A percentile compares a stretch with the other conserved stretches of the same genome.
phyloP scores from a whole-genome alignment of 1,284 basidiomycete species.

The Leccinum laetum region DNA sequence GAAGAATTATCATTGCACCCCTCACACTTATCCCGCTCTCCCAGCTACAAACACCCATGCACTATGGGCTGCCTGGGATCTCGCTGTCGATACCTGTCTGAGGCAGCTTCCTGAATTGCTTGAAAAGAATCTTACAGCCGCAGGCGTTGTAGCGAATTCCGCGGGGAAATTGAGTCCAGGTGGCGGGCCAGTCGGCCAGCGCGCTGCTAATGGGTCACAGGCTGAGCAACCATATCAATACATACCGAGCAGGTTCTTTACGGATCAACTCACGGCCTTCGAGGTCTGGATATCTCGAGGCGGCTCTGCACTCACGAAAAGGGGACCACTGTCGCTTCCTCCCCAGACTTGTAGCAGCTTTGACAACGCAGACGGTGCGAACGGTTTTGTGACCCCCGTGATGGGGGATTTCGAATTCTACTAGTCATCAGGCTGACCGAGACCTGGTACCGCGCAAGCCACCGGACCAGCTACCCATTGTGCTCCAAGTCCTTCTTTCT shows the following conservation, averaged over 20 bases:
- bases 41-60: conserved; percentile 96
- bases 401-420: conserved; percentile 17
- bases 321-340: conserved; percentile 73
- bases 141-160: conserved; percentile 30
- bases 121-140: conserved; percentile 53
- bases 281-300: conserved; percentile 98
- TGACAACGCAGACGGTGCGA: conserved; percentile 23
- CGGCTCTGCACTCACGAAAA: conserved; percentile 76
- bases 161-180: conserved; percentile 30
- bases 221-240: conserved; percentile 64
- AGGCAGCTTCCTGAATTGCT: conserved; percentile 92
- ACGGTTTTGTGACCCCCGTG: conserved; percentile 3
- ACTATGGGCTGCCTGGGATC: conserved; percentile 97
- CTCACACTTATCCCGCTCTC: conserved; percentile 90
- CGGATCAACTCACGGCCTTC: conserved; percentile 96
- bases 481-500: conserved; percentile 94
- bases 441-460: conserved; percentile 85
- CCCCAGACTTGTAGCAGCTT: conserved; percentile 37
- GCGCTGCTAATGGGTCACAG: conserved; percentile 32
- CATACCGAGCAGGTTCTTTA: conserved; percentile 92
- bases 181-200: conserved; percentile 40
- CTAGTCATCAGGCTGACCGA: conserved; percentile 32
- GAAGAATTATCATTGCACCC: conserved; percentile 98
- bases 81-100: conserved; percentile 95
- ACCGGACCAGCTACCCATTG: conserved; percentile 96